Percentiles rank a stretch among this genome's conserved stretches.
Evolutionary conservation across 257 asterid genomes (phyloP).

Genomic region (Asclepias syriaca): DNA sequence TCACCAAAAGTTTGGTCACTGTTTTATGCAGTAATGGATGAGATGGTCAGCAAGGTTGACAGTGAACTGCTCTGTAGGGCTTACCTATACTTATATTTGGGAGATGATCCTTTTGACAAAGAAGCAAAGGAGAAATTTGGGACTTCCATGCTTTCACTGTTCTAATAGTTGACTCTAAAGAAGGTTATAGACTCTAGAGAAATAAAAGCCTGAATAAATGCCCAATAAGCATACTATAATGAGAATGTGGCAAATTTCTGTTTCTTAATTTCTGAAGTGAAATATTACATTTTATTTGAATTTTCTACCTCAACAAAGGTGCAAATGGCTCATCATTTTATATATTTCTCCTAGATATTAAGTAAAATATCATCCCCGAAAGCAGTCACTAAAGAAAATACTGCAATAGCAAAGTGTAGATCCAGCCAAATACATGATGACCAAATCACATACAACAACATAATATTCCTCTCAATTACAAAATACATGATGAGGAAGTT

Average conservation of each 20-base stretch:
- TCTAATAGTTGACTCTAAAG: slow-evolving; percentile 26
- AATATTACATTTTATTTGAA: neutral
- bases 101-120: slow-evolving; percentile 75
- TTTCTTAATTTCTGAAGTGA: neutral
- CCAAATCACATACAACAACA: slow-evolving; percentile 16
- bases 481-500: slow-evolving; percentile 27
- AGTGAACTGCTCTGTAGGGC: slow-evolving; percentile 79
- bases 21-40: slow-evolving; percentile 49
- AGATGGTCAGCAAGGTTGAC: slow-evolving; percentile 55
- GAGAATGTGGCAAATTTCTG: neutral
- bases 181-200: slow-evolving; percentile 23
- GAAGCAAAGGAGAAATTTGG: slow-evolving; percentile 72
- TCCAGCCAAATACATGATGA: slow-evolving; percentile 9
- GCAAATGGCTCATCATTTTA: neutral
- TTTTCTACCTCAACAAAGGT: neutral
- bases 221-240: slow-evolving; percentile 26
- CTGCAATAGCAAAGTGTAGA: neutral
- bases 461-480: slow-evolving; percentile 19
- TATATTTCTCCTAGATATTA: neutral
- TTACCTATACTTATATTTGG: slow-evolving; percentile 51
- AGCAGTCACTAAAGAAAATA: neutral
- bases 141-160: slow-evolving; percentile 44
- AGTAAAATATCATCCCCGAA: neutral
- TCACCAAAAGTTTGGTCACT: slow-evolving; percentile 12
- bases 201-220: slow-evolving; percentile 38